These are phyloP conservation scores for Zea luxurians DNA, from an alignment of 176 grass and related monocot species.

Conservation along the genomic window DNA sequence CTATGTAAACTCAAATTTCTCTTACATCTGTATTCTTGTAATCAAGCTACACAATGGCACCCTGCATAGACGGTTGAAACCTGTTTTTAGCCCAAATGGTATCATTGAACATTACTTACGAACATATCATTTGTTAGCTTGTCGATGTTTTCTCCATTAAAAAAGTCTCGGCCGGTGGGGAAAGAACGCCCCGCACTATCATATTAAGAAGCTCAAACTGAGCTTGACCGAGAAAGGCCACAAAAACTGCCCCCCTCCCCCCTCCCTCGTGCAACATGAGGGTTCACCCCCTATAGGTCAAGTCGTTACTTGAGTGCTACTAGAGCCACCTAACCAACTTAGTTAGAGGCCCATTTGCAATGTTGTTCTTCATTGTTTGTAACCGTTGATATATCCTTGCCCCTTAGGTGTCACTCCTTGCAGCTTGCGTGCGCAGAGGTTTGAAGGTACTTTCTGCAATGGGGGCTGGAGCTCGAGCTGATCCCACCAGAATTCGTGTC, in stretches of 20 bases:
- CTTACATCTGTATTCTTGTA: neutral
- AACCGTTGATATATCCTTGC: slow-evolving; percentile 10
- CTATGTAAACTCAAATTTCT: neutral
- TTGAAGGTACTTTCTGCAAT: slow-evolving; percentile 89
- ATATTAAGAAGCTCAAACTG: no score
- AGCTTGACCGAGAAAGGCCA: no score
- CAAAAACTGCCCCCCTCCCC: no score
- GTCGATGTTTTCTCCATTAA: neutral
- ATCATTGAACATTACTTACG: neutral
- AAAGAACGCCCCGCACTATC: no score
- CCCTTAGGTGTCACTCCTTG: slow-evolving; percentile 80
- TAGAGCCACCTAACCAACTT: no score
- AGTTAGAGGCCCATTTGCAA: neutral
- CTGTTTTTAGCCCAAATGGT: neutral
- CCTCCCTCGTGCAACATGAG: no score
- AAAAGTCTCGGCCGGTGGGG: no score
- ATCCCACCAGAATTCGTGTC: slow-evolving; percentile 94
- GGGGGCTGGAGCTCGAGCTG: slow-evolving; percentile 92
- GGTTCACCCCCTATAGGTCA: no score
- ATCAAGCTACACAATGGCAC: slow-evolving; percentile 15
- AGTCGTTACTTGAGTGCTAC: no score
- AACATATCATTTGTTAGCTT: neutral
- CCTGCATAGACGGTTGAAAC: neutral
- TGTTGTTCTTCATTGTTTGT: neutral
- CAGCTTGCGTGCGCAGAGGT: slow-evolving; percentile 70